These are phyloP conservation scores for Thielaviopsis ethacetica DNA, from an alignment of 2,329 filamentous ascomycete genomes.

Conservation along the genomic window DNA sequence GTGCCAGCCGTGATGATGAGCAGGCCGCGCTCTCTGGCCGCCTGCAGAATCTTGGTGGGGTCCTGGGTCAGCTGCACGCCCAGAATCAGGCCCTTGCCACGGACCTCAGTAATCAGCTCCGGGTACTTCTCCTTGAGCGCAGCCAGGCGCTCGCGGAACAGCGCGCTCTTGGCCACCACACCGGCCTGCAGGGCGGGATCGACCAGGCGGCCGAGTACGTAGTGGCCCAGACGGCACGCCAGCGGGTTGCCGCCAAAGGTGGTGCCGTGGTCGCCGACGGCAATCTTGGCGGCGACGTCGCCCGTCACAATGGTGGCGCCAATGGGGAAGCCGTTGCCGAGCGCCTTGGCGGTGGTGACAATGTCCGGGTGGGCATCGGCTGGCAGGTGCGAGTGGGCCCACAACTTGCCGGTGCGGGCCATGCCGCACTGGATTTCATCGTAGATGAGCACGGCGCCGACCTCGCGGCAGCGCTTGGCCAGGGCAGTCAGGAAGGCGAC, in stretches of 20 bases:
- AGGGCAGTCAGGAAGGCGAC: constrained; percentile 72
- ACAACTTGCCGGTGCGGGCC: constrained; percentile 70
- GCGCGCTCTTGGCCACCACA: constrained; percentile 48
- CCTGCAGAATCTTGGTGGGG: constrained; percentile 59
- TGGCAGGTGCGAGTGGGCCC: constrained; percentile 68
- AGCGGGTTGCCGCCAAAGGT: constrained; percentile 90
- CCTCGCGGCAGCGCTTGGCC: constrained; percentile 68
- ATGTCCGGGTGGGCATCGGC: constrained; percentile 80
- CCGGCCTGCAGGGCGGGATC: constrained; percentile 51
- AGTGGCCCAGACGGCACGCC: constrained; percentile 66
- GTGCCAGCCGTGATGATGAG: constrained; percentile 84
- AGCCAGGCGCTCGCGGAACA: constrained; percentile 33
- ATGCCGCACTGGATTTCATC: constrained; percentile 97
- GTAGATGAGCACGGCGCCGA: constrained; percentile 79
- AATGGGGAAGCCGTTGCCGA: constrained; percentile 93
- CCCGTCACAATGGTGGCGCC: constrained; percentile 44
- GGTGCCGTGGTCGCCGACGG: constrained; percentile 70
- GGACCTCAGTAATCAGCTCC: constrained; percentile 56
- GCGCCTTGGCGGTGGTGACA: constrained; percentile 83
- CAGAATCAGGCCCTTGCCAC: constrained; percentile 72
- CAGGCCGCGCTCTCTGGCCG: constrained; percentile 72
- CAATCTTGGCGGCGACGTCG: constrained; percentile 25
- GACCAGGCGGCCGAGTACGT: constrained; percentile 65
- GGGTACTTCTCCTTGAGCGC: constrained; percentile 38
- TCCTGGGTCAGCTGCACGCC: constrained; percentile 69